A percentile compares a stretch with the other conserved stretches of the same genome.
These are phyloP conservation scores for Asterionellopsis glacialis DNA, from an alignment of 108 stramenopile species.

Conservation along the genomic window DNA sequence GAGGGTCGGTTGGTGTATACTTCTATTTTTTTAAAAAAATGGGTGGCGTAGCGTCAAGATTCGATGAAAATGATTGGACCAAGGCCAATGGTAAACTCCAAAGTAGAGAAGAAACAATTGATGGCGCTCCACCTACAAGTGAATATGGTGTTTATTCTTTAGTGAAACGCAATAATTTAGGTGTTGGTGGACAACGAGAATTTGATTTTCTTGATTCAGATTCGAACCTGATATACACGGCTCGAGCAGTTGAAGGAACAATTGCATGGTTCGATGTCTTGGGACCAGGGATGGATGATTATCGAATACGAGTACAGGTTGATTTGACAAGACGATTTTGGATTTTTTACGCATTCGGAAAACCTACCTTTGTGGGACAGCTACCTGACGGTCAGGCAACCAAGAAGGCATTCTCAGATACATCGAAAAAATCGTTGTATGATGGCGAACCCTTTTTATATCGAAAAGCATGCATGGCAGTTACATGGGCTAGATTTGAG, in stretches of 20 bases:
- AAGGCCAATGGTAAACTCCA: slow-evolving; percentile 23
- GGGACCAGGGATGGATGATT: slow-evolving; percentile 10
- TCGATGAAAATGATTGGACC: slow-evolving; percentile 30
- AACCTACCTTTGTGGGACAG: slow-evolving; percentile 28
- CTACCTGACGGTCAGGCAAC: slow-evolving; percentile 20
- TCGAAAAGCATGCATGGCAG: slow-evolving; percentile 29
- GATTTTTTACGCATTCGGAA: slow-evolving; percentile 26
- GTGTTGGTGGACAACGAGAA: slow-evolving; percentile 24
- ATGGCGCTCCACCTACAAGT: slow-evolving; percentile 26
- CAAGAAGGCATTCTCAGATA: slow-evolving; percentile 1
- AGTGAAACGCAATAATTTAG: slow-evolving; percentile 11
- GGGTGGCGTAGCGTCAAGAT: slow-evolving; percentile 33
- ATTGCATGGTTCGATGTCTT: slow-evolving; percentile 46
- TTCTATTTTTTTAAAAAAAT: slow-evolving; percentile 3
- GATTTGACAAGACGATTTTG: slow-evolving; percentile 20
- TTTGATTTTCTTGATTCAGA: slow-evolving; percentile 30
- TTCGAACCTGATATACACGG: slow-evolving; percentile 28
- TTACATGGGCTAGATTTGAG: slow-evolving; percentile 39
- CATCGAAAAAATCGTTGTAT: neutral
- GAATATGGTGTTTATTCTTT: slow-evolving; percentile 17
- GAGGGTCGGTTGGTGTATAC: neutral
- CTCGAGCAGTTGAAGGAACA: slow-evolving; percentile 33
- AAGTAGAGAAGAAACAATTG: slow-evolving; percentile 18
- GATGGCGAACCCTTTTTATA: slow-evolving; percentile 15
- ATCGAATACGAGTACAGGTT: slow-evolving; percentile 15